Evolutionary conservation across 2,329 filamentous ascomycete species (phyloP).

Genomic region (Scopulariopsis brevicaulis): DNA sequence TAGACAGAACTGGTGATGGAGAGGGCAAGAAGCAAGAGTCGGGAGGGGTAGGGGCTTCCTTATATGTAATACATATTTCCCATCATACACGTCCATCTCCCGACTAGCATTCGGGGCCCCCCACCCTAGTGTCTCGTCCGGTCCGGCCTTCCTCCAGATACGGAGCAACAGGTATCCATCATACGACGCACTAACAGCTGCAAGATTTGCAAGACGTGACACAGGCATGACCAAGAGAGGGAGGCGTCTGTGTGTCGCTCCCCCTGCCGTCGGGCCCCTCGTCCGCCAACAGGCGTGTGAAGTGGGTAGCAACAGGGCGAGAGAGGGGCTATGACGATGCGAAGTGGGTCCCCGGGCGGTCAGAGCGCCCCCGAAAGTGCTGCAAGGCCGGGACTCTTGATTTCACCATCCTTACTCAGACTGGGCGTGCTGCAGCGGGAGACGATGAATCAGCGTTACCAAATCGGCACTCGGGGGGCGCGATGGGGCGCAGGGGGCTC

Average conservation of each 20-base stretch:
- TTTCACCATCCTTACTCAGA: neutral
- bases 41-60: too few species aligned
- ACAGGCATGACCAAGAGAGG: neutral
- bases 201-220: neutral
- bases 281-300: neutral
- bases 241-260: neutral
- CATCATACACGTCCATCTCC: too few species aligned
- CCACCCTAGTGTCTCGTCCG: neutral
- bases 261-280: neutral
- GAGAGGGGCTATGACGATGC: neutral
- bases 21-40: too few species aligned
- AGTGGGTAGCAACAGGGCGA: neutral
- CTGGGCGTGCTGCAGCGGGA: neutral
- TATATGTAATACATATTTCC: too few species aligned
- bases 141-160: neutral
- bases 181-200: neutral
- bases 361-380: neutral
- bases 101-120: too few species aligned
- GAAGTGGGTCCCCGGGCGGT: neutral
- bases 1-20: neutral
- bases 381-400: neutral
- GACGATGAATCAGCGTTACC: neutral
- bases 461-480: neutral
- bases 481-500: neutral
- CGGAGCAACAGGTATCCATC: neutral